A percentile compares a stretch with the other conserved stretches of the same genome.
These are phyloP conservation scores for Ustilago trichophora DNA, from an alignment of 1,284 basidiomycete species.

Conservation along the genomic window DNA sequence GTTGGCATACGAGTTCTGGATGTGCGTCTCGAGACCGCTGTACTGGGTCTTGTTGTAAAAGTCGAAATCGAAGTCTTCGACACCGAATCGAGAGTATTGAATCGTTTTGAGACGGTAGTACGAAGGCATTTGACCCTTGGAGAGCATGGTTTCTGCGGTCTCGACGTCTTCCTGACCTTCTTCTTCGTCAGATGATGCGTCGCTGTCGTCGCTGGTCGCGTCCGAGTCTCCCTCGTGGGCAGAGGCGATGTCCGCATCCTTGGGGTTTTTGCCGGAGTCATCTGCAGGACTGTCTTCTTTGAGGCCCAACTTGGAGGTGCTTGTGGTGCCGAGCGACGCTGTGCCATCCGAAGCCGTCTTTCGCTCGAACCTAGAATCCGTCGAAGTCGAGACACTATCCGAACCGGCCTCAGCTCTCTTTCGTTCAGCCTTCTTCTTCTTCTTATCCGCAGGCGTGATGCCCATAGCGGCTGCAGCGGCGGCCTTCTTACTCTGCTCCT, in stretches of 20 bases:
- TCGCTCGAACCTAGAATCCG: conserved; percentile 19
- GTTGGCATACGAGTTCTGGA: conserved; percentile 97
- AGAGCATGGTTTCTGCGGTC: conserved; percentile 35
- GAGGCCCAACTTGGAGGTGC: conserved; percentile 4
- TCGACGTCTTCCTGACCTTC: conserved; percentile 45
- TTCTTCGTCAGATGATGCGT: conserved; percentile 42
- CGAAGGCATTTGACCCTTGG: conserved; percentile 72
- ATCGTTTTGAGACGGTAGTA: conserved; percentile 93
- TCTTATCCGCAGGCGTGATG: conserved; percentile 23
- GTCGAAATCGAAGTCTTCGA: conserved; percentile 98
- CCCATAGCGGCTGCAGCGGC: conserved; percentile 53
- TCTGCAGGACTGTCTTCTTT: conserved; percentile 8
- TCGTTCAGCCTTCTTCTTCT: conserved; percentile 42
- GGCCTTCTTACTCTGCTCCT: conserved; percentile 58
- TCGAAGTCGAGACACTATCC: conserved; percentile 16
- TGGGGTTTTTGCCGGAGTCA: background rate
- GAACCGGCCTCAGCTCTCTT: conserved; percentile 22
- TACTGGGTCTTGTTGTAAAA: conserved; percentile 73
- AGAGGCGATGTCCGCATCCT: background rate
- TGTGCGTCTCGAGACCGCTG: conserved; percentile 95
- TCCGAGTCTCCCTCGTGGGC: conserved; percentile 4
- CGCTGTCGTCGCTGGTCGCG: conserved; percentile 18
- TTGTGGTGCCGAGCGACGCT: background rate
- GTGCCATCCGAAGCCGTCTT: conserved; percentile 1
- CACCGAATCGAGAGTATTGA: conserved; percentile 98